Percentiles rank a stretch among this genome's conserved stretches.
Evolutionary conservation across 2,329 filamentous ascomycete genomes (phyloP).

Genomic region (Nothophaeocryptopus gaeumannii): DNA sequence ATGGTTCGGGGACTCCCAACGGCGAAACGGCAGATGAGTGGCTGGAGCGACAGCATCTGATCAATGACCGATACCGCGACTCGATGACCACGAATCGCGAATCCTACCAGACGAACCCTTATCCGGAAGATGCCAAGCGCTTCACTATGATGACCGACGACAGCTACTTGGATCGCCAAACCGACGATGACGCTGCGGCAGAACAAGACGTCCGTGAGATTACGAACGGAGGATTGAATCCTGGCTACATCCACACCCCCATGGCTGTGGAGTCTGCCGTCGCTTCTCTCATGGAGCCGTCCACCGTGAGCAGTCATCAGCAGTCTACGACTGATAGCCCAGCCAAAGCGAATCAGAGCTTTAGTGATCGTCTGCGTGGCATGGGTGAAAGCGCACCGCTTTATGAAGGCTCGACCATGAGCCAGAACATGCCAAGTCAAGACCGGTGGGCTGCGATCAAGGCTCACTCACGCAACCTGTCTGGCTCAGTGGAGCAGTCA

Average conservation of each 20-base stretch:
- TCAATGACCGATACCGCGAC: constrained; percentile 57
- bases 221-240: constrained; percentile 63
- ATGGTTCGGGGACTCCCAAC: constrained; percentile 32
- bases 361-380: constrained; percentile 29
- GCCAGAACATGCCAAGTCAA: constrained; percentile 31
- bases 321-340: constrained; percentile 26
- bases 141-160: constrained; percentile 55
- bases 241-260: constrained; percentile 70
- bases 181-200: constrained; percentile 48
- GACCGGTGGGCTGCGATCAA: constrained; percentile 40
- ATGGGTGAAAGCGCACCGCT: constrained; percentile 25
- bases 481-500: constrained; percentile 33
- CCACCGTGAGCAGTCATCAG: constrained; percentile 57
- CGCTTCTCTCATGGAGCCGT: constrained; percentile 84
- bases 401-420: constrained; percentile 34
- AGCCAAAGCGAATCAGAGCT: constrained; percentile 25
- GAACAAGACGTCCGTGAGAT: constrained; percentile 64
- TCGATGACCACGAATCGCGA: constrained; percentile 38
- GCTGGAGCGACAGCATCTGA: constrained; percentile 54
- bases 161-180: constrained; percentile 44
- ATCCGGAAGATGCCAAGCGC: constrained; percentile 54
- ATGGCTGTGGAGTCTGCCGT: constrained; percentile 82
- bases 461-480: constrained; percentile 41
- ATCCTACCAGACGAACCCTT: constrained; percentile 47
- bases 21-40: constrained; percentile 47